Conservation (phyloP, 306 rosid genomes). For the Casuarina glauca region DNA sequence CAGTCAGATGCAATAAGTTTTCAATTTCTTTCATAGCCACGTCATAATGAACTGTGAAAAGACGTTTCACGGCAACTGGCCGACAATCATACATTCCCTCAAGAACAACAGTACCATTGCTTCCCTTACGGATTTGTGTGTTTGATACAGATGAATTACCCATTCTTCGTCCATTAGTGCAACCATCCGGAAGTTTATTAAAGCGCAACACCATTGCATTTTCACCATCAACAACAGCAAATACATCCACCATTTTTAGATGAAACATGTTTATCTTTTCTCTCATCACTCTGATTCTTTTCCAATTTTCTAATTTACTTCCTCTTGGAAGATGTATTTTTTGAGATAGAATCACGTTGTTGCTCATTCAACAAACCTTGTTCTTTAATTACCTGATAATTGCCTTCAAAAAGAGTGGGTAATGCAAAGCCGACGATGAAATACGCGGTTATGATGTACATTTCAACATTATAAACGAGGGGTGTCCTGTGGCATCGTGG, state of each 20-base stretch:
- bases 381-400: conserved; percentile 25
- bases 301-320: conserved; percentile 46
- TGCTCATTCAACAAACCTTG: conserved; percentile 27
- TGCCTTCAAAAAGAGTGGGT: neutral
- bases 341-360: conserved; percentile 32
- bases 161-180: conserved; percentile 53
- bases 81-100: conserved; percentile 81
- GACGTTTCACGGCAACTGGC: conserved; percentile 86
- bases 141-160: conserved; percentile 65
- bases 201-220: conserved; percentile 23
- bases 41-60: conserved; percentile 72
- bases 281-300: conserved; percentile 33
- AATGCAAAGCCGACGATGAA: conserved; percentile 22
- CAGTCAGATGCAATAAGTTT: conserved; percentile 73
- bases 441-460: no score
- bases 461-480: no score
- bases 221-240: conserved; percentile 17
- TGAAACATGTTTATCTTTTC: conserved; percentile 26
- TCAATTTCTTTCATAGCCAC: conserved; percentile 72
- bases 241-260: conserved; percentile 37
- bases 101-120: conserved; percentile 79
- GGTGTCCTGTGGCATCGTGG: no score
- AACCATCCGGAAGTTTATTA: conserved; percentile 38
- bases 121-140: conserved; percentile 78
- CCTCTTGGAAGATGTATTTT: conserved; percentile 41